Evolutionary conservation across 208 protist genomes (phyloP).

Genomic region (Acanthamoeba lenticulata): DNA sequence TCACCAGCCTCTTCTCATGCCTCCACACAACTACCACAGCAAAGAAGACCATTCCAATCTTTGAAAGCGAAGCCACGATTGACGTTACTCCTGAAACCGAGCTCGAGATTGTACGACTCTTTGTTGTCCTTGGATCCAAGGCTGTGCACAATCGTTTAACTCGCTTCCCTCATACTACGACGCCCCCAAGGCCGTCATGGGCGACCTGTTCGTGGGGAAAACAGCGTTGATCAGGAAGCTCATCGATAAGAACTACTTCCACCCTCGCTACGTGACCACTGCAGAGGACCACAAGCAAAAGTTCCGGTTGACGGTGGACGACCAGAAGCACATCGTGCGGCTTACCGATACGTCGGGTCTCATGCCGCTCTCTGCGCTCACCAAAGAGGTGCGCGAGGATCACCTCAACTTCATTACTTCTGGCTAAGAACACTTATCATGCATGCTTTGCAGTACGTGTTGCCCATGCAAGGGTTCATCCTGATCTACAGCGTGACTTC

Average conservation of each 20-base stretch:
- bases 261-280: constrained; percentile 37
- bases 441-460: constrained; percentile 25
- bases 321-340: constrained; percentile 60
- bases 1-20: not conserved
- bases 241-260: not conserved
- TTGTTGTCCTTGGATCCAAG: too few relatives aligned
- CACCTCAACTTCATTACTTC: not conserved
- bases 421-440: too few relatives aligned
- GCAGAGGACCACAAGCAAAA: constrained; percentile 58
- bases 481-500: constrained; percentile 66
- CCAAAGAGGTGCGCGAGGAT: too few relatives aligned
- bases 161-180: too few relatives aligned
- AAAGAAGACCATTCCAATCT: too few relatives aligned
- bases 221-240: constrained; percentile 63
- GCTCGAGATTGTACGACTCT: not conserved
- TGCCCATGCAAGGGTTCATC: constrained; percentile 56
- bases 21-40: too few relatives aligned
- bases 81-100: not conserved
- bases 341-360: constrained; percentile 67
- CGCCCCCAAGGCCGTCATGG: constrained; percentile 45
- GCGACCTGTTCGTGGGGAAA: constrained; percentile 73
- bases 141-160: not conserved
- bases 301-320: constrained; percentile 33
- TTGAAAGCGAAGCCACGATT: not conserved
- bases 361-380: not conserved